A percentile compares a stretch with the other conserved stretches of the same genome.
phyloP scores from a whole-genome alignment of 352 stramenopile genomes.

The Aphanomyces euteiches region DNA sequence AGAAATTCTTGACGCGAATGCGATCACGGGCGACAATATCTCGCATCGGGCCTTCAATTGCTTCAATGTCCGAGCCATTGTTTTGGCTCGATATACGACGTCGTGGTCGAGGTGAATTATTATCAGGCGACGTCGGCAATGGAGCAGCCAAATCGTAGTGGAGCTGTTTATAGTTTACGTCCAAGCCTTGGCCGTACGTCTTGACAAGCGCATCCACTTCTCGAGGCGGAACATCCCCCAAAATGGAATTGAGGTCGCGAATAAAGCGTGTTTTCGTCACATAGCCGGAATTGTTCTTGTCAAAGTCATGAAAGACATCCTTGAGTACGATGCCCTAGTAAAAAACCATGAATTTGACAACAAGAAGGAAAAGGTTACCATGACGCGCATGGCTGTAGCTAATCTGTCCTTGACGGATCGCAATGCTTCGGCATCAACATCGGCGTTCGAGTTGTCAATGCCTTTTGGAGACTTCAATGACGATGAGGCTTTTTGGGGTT shows the following conservation, averaged over 20 bases:
- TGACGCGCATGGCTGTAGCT: conserved; percentile 57
- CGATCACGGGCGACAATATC: conserved; percentile 61
- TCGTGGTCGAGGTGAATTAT: conserved; percentile 7
- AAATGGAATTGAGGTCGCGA: conserved; percentile 61
- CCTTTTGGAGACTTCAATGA: conserved; percentile 28
- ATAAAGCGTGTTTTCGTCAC: conserved; percentile 79
- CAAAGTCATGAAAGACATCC: conserved; percentile 83
- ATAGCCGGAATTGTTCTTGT: conserved; percentile 77
- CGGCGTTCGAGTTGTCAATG: neutral
- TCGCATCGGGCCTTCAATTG: conserved; percentile 56
- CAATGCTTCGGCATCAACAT: conserved; percentile 41
- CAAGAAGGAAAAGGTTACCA: conserved; percentile 23
- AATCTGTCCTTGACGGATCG: conserved; percentile 52
- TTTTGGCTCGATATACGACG: conserved; percentile 25
- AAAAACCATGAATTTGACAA: neutral
- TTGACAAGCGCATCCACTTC: conserved; percentile 65
- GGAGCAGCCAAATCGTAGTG: conserved; percentile 54
- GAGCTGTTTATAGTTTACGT: conserved; percentile 73
- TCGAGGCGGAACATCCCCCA: conserved; percentile 42
- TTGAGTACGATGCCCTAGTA: conserved; percentile 68
- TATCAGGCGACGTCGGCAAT: conserved; percentile 1
- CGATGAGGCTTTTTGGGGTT: conserved; percentile 39
- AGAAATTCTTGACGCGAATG: conserved; percentile 82
- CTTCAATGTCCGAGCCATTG: conserved; percentile 39
- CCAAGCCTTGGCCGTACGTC: conserved; percentile 64